These are phyloP conservation scores for Yamadazyma sp. DNA, from an alignment of 1,139 yeast genomes.

Conservation along the genomic window DNA sequence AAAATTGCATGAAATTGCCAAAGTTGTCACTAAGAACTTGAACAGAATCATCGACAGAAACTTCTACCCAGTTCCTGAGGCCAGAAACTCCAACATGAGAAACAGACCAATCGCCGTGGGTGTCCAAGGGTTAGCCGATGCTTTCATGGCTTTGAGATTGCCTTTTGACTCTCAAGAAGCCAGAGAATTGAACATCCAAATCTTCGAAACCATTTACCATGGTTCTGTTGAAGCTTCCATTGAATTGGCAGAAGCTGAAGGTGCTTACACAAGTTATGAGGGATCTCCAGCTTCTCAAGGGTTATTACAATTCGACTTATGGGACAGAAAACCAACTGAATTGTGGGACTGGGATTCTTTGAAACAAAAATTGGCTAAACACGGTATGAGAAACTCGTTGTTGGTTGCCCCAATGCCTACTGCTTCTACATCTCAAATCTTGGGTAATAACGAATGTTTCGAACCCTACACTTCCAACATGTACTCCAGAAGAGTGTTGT, in stretches of 20 bases:
- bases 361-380: constrained; percentile 42
- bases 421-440: constrained; percentile 62
- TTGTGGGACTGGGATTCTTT: constrained; percentile 59
- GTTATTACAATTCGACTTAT: constrained; percentile 54
- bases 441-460: constrained; percentile 62
- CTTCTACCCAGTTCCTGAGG: constrained; percentile 56
- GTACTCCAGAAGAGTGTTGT: constrained; percentile 58
- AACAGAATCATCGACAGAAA: constrained; percentile 59
- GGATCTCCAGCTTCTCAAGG: constrained; percentile 66
- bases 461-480: constrained; percentile 63
- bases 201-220: constrained; percentile 62
- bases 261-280: constrained; percentile 47
- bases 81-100: constrained; percentile 52
- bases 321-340: constrained; percentile 59
- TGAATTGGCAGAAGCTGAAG: constrained; percentile 51
- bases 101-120: constrained; percentile 65
- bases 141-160: constrained; percentile 55
- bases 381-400: constrained; percentile 59
- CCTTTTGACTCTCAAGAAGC: constrained; percentile 62
- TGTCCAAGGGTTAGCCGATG: constrained; percentile 64
- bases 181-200: constrained; percentile 53
- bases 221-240: constrained; percentile 58
- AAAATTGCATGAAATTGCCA: constrained; percentile 53
- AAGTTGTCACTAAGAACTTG: constrained; percentile 55
- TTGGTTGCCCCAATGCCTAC: constrained; percentile 68